Evolutionary conservation across 331 rosid genomes (phyloP), one percentile per base, ranked within the genome.

Genomic region (Pyrus hybrid): DNA sequence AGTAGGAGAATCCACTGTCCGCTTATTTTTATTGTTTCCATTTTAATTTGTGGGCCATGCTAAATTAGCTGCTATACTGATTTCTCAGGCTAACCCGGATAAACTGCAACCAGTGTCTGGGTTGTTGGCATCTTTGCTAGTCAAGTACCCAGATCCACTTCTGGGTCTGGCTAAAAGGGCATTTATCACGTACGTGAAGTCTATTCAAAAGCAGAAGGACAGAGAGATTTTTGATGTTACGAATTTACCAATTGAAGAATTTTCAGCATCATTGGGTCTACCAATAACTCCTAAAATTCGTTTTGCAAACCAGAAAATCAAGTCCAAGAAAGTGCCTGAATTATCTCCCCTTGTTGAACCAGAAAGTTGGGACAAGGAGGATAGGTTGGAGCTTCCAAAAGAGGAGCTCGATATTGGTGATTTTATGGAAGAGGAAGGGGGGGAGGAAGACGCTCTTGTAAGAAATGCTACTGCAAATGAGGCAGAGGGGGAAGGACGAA

Each of bases 271-370:
- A 33, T 68, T 94, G 80, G 99, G 99, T 66, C 83, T 94, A 56
- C 91, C 97, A 47, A 86, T 90, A 88, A 90, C 92, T 65, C 97
- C 97, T 35, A 94, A 83, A 84, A 63, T 91, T 25, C 96, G 91
- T 75, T 94, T 92, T 76, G 78, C 85, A 45, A 85, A 84, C 78
- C 88, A 79, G 75, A 94, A 87, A 80, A 47, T 69, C 41, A 94
- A 88, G 83, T 68, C 84, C 26, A 82, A 85, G 41, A 80, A 67
- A 16, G 67, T 12, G 18, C 63, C 85, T 57, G 74, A 77, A 76
- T 75, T 72, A 37, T 63, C 83, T 54, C 13, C 70, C 54, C 63
- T 54, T 76, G 77, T 73, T 73, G 84, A 80, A 72, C 80, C 88
- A 22, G 90, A 85, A 72, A 80, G 30, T 68, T 80, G 87, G 29